These are phyloP conservation scores for Angomonas ambiguus DNA, from an alignment of 208 protist species.

Conservation along the genomic window DNA sequence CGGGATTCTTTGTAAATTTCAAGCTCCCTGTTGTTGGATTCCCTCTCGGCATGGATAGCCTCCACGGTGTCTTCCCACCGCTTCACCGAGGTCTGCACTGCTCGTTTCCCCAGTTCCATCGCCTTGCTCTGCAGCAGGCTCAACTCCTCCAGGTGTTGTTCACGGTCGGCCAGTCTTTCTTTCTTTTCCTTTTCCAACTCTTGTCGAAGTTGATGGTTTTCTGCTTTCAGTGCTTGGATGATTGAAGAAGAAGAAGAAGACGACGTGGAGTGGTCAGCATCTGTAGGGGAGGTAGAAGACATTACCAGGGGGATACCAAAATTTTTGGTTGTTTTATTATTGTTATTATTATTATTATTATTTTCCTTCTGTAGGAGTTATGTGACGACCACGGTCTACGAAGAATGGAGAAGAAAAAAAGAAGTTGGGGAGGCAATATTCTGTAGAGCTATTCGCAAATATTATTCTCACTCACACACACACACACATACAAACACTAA, in stretches of 20 bases:
- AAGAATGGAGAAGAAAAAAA: too few relatives aligned
- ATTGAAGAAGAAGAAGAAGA: neutral
- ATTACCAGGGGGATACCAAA: too few relatives aligned
- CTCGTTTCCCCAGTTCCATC: constrained; percentile 1
- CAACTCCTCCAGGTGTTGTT: neutral
- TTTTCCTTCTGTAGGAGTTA: neutral
- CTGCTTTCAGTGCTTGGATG: neutral
- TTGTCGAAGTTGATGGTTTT: neutral
- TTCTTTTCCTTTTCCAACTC: neutral
- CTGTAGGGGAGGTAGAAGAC: too few relatives aligned
- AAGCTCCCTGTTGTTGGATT: too few relatives aligned
- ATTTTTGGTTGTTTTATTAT: too few relatives aligned
- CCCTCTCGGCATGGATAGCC: too few relatives aligned
- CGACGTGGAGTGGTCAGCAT: neutral
- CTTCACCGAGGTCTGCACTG: neutral
- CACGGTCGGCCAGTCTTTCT: neutral
- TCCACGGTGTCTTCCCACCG: too few relatives aligned
- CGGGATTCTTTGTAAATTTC: too few relatives aligned
- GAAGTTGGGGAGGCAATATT: too few relatives aligned
- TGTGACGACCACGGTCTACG: too few relatives aligned
- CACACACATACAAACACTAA: neutral
- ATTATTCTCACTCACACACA: too few relatives aligned
- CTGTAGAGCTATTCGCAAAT: too few relatives aligned
- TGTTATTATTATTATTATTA: neutral
- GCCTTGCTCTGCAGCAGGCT: neutral